A percentile compares a stretch with the other conserved stretches of the same genome.
Evolutionary conservation across 2,329 filamentous ascomycete species (phyloP).

Genomic region (Diplocarpon rosae): DNA sequence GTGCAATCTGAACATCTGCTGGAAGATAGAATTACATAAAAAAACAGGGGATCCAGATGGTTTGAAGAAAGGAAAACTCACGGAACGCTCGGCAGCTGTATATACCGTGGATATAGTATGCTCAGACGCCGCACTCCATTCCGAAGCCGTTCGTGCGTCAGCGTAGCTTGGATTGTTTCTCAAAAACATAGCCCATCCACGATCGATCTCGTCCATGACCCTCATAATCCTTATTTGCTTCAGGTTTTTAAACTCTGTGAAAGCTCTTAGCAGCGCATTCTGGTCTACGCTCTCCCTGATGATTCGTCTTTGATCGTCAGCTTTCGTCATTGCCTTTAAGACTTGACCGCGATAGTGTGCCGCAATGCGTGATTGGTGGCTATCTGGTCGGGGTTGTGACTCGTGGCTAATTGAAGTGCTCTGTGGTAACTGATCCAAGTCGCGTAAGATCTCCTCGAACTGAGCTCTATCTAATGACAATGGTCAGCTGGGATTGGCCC

Average conservation of each 20-base stretch:
- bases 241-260: constrained; percentile 42
- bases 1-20: too few relatives aligned
- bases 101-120: constrained; percentile 49
- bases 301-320: constrained; percentile 19
- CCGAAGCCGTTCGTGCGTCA: constrained; percentile 37
- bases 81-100: constrained; percentile 42
- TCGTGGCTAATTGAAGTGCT: neutral
- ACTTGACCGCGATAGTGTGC: constrained; percentile 12
- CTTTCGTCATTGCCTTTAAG: constrained; percentile 12
- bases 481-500: neutral
- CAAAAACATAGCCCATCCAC: constrained; percentile 40
- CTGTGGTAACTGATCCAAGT: neutral
- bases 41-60: neutral
- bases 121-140: constrained; percentile 52
- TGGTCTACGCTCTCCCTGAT: constrained; percentile 15
- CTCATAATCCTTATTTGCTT: constrained; percentile 55
- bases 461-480: neutral
- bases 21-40: too few relatives aligned
- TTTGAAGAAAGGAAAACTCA: constrained; percentile 23
- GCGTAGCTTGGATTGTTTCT: constrained; percentile 34
- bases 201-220: constrained; percentile 48
- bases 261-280: constrained; percentile 14
- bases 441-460: neutral
- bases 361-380: neutral
- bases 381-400: neutral